Percentiles rank a stretch among this genome's conserved stretches.
Evolutionary conservation across 176 grass and related monocot genomes (phyloP).

Genomic region (Phoenix dactylifera): DNA sequence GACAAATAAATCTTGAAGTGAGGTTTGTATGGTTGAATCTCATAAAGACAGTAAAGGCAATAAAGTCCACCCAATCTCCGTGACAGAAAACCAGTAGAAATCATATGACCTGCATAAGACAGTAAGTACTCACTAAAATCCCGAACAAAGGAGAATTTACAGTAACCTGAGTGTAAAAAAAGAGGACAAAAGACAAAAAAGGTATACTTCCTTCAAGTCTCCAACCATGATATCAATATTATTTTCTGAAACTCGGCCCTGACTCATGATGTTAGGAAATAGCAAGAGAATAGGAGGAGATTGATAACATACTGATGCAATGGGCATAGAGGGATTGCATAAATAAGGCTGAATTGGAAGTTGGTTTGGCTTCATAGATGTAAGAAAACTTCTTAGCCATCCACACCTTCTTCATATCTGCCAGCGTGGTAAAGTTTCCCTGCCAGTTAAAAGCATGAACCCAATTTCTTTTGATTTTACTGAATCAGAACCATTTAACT

Average conservation of each 20-base stretch:
- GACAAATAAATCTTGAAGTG: slow-evolving; percentile 78
- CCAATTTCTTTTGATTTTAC: too few relatives aligned
- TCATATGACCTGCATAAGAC: slow-evolving; percentile 50
- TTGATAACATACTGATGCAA: slow-evolving; percentile 38
- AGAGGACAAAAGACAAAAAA: neutral
- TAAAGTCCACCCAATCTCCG: slow-evolving; percentile 73
- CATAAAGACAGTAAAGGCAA: slow-evolving; percentile 88
- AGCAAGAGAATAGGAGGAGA: neutral
- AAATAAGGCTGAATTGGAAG: slow-evolving; percentile 54
- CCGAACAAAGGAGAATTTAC: too few relatives aligned
- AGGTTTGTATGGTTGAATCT: slow-evolving; percentile 80
- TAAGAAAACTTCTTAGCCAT: slow-evolving; percentile 72
- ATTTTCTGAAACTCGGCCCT: too few relatives aligned
- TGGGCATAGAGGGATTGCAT: slow-evolving; percentile 80
- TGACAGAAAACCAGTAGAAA: slow-evolving; percentile 36
- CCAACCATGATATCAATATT: too few relatives aligned
- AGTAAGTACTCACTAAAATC: too few relatives aligned
- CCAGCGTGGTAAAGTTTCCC: slow-evolving; percentile 37
- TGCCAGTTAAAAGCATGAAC: slow-evolving; percentile 14
- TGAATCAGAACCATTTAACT: too few relatives aligned
- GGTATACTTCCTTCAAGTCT: too few relatives aligned
- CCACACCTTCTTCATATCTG: slow-evolving; percentile 64
- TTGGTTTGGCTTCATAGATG: slow-evolving; percentile 64
- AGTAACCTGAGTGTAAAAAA: neutral
- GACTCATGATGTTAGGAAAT: neutral